These are phyloP conservation scores for Erodium chrysanthum DNA, from an alignment of 441 rosid genomes.

Conservation along the genomic window DNA sequence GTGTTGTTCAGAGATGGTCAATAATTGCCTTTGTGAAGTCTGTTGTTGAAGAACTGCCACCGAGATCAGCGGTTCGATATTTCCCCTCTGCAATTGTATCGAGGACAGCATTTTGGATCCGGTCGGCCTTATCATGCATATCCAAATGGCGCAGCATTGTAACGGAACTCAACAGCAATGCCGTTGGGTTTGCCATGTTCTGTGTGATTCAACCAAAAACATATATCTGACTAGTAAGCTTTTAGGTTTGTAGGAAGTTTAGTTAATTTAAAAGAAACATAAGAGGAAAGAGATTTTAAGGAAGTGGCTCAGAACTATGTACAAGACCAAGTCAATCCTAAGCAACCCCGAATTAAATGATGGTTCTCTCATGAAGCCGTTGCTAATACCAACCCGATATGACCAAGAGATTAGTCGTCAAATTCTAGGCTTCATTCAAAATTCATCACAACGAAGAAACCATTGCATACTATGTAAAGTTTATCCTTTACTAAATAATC, in stretches of 20 bases:
- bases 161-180: constrained; percentile 70
- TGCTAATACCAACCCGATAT: not conserved
- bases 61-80: constrained; percentile 84
- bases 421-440: not conserved
- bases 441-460: not conserved
- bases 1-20: constrained; percentile 43
- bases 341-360: not conserved
- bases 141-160: constrained; percentile 80
- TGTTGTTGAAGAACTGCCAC: constrained; percentile 59
- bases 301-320: no score
- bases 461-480: not conserved
- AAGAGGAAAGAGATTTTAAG: no score
- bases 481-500: not conserved
- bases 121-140: constrained; percentile 65
- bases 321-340: not conserved
- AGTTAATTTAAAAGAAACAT: not conserved
- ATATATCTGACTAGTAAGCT: not conserved
- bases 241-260: not conserved
- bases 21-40: constrained; percentile 86
- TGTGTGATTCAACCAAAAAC: constrained; percentile 17
- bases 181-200: constrained; percentile 96
- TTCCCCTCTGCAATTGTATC: constrained; percentile 78
- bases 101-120: constrained; percentile 67
- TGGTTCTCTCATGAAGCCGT: not conserved
- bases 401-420: not conserved